phyloP scores from a whole-genome alignment of 2,329 filamentous ascomycete species.

The Emericellopsis cladophorae region DNA sequence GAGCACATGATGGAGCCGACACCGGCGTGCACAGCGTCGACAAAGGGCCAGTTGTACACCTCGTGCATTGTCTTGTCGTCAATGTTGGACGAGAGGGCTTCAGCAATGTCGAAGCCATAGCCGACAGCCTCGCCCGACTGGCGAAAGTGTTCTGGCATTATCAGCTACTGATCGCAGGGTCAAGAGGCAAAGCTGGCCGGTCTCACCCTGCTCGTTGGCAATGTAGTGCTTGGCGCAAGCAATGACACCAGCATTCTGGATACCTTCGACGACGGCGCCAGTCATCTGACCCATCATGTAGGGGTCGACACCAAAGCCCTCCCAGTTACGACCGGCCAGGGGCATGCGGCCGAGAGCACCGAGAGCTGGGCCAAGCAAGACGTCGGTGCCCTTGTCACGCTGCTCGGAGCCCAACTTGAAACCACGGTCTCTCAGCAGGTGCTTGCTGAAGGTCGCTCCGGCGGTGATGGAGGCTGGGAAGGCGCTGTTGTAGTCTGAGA shows the following conservation, averaged over 20 bases:
- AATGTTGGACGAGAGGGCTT: conserved; percentile 47
- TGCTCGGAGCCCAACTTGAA: conserved; percentile 46
- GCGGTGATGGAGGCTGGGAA: conserved; percentile 70
- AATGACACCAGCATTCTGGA: conserved; percentile 71
- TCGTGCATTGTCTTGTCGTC: conserved; percentile 68
- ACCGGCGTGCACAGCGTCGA: conserved; percentile 56
- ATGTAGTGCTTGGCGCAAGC: conserved; percentile 73
- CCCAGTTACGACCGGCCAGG: conserved; percentile 46
- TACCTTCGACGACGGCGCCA: conserved; percentile 62
- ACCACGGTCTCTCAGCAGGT: conserved; percentile 44
- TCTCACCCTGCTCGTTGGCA: conserved; percentile 53
- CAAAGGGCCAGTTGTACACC: conserved; percentile 68
- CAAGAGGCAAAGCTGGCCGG: background rate
- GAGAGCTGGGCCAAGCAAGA: conserved; percentile 44
- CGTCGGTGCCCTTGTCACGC: conserved; percentile 63
- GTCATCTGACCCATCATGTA: conserved; percentile 62
- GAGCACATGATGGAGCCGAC: conserved; percentile 54
- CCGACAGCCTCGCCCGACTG: conserved; percentile 41
- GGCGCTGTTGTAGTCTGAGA: conserved; percentile 66
- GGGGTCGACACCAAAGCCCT: conserved; percentile 58
- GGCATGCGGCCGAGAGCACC: conserved; percentile 34
- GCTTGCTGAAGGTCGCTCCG: conserved; percentile 71
- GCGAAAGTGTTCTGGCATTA: conserved; percentile 52
- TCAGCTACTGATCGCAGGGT: too few species aligned
- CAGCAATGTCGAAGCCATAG: conserved; percentile 46